phyloP scores from a whole-genome alignment of 2,329 filamentous ascomycete species.

The Corynespora cassiicola region DNA sequence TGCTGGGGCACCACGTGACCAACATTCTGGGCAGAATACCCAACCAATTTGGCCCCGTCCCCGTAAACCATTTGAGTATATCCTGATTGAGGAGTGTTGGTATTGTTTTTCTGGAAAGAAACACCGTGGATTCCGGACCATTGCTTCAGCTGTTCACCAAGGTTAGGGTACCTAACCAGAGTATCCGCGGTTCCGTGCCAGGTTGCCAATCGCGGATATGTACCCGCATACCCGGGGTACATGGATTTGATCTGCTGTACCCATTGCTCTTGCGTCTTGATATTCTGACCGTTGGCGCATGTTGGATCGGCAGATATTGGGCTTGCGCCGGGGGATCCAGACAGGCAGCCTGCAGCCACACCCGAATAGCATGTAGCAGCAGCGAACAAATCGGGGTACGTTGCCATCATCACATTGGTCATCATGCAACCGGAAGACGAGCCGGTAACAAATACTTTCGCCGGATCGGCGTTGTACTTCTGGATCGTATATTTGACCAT shows the following conservation, averaged over 20 bases:
- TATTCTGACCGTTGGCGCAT: constrained; percentile 24
- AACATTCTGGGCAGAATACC: constrained; percentile 27
- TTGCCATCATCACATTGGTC: constrained; percentile 36
- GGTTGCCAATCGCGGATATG: constrained; percentile 42
- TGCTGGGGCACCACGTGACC: constrained; percentile 33
- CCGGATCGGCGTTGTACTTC: constrained; percentile 22
- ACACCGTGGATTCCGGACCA: constrained; percentile 34
- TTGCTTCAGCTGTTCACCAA: constrained; percentile 34
- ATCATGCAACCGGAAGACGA: constrained; percentile 38
- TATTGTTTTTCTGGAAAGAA: constrained; percentile 15
- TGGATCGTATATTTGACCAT: constrained; percentile 27
- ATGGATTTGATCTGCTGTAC: constrained; percentile 38
- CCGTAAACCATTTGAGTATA: constrained; percentile 37
- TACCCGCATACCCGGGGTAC: constrained; percentile 45
- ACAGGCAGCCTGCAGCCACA: constrained; percentile 34
- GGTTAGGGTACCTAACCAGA: constrained; percentile 33
- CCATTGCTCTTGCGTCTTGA: constrained; percentile 34
- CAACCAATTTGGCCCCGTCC: constrained; percentile 30
- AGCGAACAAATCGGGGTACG: constrained; percentile 27
- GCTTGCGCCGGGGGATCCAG: constrained; percentile 50
- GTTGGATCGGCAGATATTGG: constrained; percentile 21
- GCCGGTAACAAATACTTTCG: constrained; percentile 28
- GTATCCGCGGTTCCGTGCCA: constrained; percentile 46
- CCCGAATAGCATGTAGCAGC: constrained; percentile 32
- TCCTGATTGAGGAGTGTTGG: constrained; percentile 28